A percentile compares a stretch with the other conserved stretches of the same genome.
phyloP scores from a whole-genome alignment of 163 green algal genomes.

The Chlamydomonas reinhardtii region DNA sequence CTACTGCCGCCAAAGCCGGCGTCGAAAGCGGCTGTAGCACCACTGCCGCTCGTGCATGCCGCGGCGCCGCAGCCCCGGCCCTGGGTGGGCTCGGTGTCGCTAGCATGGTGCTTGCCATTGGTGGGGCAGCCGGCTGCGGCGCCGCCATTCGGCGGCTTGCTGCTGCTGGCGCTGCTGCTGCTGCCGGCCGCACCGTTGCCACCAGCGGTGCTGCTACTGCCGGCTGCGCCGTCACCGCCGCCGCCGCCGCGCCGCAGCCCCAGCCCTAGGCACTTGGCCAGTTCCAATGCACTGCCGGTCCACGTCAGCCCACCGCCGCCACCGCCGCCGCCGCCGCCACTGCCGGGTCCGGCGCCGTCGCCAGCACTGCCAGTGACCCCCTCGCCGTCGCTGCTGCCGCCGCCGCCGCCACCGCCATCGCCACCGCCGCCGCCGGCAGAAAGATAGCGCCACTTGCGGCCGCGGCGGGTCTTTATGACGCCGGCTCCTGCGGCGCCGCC shows the following conservation, averaged over 20 bases:
- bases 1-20: not conserved
- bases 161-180: not conserved
- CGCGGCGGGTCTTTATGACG: too few relatives aligned
- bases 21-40: not conserved
- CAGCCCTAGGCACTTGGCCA: conserved; percentile 18
- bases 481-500: too few relatives aligned
- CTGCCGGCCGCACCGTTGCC: not conserved
- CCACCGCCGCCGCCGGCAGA: not conserved
- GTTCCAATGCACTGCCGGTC: not conserved
- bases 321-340: not conserved
- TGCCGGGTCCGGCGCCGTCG: not conserved
- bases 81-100: too few relatives aligned
- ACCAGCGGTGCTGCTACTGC: not conserved
- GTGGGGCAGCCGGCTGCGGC: too few relatives aligned
- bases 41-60: not conserved
- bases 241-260: not conserved
- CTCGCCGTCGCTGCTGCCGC: not conserved
- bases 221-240: not conserved
- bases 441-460: not conserved
- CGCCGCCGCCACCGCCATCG: not conserved
- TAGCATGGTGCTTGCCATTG: too few relatives aligned
- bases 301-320: not conserved
- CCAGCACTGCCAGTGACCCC: not conserved
- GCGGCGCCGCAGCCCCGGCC: too few relatives aligned
- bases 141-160: not conserved